Base-by-base conservation (phyloP, 1,284 basidiomycete genomes). In the Apiotrichum mycotoxinovorans region DNA sequence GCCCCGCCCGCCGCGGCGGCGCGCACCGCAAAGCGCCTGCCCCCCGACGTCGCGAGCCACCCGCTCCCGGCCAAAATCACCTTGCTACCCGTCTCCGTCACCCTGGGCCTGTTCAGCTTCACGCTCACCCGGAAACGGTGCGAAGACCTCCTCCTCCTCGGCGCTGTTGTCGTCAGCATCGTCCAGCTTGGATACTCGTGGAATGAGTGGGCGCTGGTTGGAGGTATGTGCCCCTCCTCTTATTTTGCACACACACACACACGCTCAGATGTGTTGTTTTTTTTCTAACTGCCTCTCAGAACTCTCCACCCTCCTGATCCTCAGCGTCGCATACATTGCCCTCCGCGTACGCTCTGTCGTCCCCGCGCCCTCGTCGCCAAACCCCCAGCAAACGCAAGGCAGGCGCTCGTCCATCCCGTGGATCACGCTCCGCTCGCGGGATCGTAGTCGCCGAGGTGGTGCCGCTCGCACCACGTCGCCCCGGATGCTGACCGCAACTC, bases 161-260 rank as follows among this genome's bases (percentile, higher is more conserved):
- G 66, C 2, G 71, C 65, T 2, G 66, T 74, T 4, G 53, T 57
- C 2, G 64, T 64, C 30, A 72, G 68, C 0, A 64, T 73, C 10
- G 63, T 57, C 51, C 66, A 63, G 38, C 59, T 77, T 4, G 68
- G 62, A 5, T 47, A 47, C 33, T 26, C 58, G 40, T 74, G 73
- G 73, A 66, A 66, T 8, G 75, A 75, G 44, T 64, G 62, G 35
- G 72, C 72, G 22, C 52, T 75, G 17, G 73, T 72, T 8, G 70
- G 68, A 56, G 75, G 75, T 77, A 50, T 53, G 65, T 53, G 65
- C 48, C 11, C 14, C 12, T 23, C 4, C 2, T 35, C 12, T 25
- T 7, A 12, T 17, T 5, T 11, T 0, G 14, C 12, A 15, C 15
- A n/a, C 47, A n/a, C n/a, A n/a, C n/a, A n/a, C n/a, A n/a, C n/a